These are phyloP conservation scores for Tricladium varicosporioides DNA, from an alignment of 2,329 filamentous ascomycete genomes.

Conservation along the genomic window DNA sequence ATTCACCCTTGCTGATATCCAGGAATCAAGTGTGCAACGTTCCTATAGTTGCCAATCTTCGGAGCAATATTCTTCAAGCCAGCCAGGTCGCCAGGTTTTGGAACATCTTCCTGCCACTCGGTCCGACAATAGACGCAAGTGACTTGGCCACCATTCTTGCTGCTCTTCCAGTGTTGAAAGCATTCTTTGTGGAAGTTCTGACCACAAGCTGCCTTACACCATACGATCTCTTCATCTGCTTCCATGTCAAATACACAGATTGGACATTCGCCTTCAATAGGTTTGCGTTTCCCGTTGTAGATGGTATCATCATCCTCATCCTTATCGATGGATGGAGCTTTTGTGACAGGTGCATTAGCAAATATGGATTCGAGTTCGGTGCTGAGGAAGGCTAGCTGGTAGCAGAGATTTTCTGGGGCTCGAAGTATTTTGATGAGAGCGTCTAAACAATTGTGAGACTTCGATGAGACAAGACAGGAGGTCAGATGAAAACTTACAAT, in stretches of 20 bases:
- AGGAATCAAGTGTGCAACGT: slow-evolving; percentile 16
- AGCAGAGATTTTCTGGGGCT: slow-evolving; percentile 18
- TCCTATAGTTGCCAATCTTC: slow-evolving; percentile 19
- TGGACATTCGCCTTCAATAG: slow-evolving; percentile 21
- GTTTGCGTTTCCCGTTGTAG: slow-evolving; percentile 20
- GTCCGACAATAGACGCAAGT: slow-evolving; percentile 63
- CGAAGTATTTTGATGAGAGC: slow-evolving; percentile 23
- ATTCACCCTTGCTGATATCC: slow-evolving; percentile 11
- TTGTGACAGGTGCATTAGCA: slow-evolving; percentile 19
- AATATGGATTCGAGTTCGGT: slow-evolving; percentile 20
- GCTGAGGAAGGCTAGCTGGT: slow-evolving; percentile 20
- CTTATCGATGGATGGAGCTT: slow-evolving; percentile 7
- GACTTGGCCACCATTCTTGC: slow-evolving; percentile 41
- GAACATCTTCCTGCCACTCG: slow-evolving; percentile 47
- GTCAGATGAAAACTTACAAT: slow-evolving; percentile 8
- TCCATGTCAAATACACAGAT: slow-evolving; percentile 24
- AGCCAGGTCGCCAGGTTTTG: slow-evolving; percentile 12
- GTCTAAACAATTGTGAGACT: slow-evolving; percentile 5
- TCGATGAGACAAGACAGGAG: background rate
- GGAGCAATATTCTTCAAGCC: slow-evolving; percentile 16
- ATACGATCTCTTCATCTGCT: slow-evolving; percentile 44
- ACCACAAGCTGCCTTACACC: slow-evolving; percentile 56
- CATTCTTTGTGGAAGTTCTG: slow-evolving; percentile 54
- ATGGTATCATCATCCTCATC: slow-evolving; percentile 12
- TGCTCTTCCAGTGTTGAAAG: slow-evolving; percentile 52